A percentile compares a stretch with the other conserved stretches of the same genome.
Conservation (phyloP, 2,329 filamentous ascomycete genomes). For the Pseudocercospora macadamiae region DNA sequence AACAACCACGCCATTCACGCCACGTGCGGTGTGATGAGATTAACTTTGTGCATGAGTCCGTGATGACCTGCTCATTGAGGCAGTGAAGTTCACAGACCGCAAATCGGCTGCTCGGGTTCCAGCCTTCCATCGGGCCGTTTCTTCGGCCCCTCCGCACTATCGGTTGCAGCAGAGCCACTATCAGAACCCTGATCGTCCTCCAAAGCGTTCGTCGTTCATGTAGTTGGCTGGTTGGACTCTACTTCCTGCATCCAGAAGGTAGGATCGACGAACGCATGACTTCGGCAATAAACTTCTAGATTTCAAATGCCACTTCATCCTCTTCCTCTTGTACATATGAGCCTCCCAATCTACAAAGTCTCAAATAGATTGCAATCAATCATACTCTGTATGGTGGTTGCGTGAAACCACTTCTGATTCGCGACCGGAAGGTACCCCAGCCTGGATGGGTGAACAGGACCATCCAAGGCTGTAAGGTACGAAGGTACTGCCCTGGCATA, state of each 20-base stretch:
- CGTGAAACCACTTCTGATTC: not conserved
- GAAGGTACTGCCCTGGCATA: not conserved
- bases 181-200: slow-evolving; percentile 7
- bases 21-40: slow-evolving; percentile 1
- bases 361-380: not conserved
- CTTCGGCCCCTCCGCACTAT: not conserved
- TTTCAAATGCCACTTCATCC: slow-evolving; percentile 2
- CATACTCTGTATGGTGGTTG: not conserved
- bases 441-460: not conserved
- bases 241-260: not conserved
- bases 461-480: not conserved
- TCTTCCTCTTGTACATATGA: not conserved
- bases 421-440: not conserved
- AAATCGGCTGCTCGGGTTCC: slow-evolving; percentile 1
- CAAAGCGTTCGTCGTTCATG: no score
- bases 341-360: not conserved
- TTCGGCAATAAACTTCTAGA: slow-evolving; percentile 1
- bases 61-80: not conserved
- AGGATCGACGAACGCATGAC: not conserved
- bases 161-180: no score
- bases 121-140: not conserved
- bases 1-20: not conserved
- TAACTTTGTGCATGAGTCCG: not conserved
- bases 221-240: not conserved
- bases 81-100: not conserved